phyloP scores from a whole-genome alignment of 257 asterid genomes.

The Rauvolfia tetraphylla region DNA sequence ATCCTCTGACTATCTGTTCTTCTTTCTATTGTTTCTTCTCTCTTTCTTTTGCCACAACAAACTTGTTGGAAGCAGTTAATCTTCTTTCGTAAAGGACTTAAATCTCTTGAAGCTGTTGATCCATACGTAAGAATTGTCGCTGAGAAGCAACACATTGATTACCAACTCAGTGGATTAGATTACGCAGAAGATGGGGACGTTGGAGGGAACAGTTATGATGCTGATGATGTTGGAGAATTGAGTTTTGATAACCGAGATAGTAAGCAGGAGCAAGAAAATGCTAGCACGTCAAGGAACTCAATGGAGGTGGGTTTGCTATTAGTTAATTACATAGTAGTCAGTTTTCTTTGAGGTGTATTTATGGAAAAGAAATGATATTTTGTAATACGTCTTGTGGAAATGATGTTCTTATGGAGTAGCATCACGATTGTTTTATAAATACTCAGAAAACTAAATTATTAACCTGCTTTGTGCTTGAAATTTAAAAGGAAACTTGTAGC shows the following conservation, averaged over 20 bases:
- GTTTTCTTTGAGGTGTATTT: background rate
- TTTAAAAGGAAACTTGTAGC: background rate
- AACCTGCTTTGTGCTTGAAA: background rate
- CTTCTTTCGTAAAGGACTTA: slow-evolving; percentile 83
- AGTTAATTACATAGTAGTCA: background rate
- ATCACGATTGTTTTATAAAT: too few relatives aligned
- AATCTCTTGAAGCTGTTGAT: slow-evolving; percentile 83
- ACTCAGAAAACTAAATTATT: background rate
- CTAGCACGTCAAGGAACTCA: slow-evolving; percentile 47
- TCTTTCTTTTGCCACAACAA: slow-evolving; percentile 5
- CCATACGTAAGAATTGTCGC: slow-evolving; percentile 66
- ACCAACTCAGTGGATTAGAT: slow-evolving; percentile 54
- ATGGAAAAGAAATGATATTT: background rate
- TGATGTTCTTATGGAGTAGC: background rate
- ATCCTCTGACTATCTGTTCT: slow-evolving; percentile 15
- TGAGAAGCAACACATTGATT: slow-evolving; percentile 79
- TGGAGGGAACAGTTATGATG: slow-evolving; percentile 50
- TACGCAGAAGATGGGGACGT: slow-evolving; percentile 45
- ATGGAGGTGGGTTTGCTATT: slow-evolving; percentile 51
- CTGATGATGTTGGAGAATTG: slow-evolving; percentile 58
- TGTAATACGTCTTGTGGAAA: background rate
- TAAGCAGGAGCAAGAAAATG: slow-evolving; percentile 52
- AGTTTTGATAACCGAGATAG: slow-evolving; percentile 64
- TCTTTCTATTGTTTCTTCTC: slow-evolving; percentile 20
- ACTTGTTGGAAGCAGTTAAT: slow-evolving; percentile 49